Evolutionary conservation across 768 basidiomycete genomes (phyloP), one percentile per base, ranked within the genome.

Genomic region (Lentinula raphanica): DNA sequence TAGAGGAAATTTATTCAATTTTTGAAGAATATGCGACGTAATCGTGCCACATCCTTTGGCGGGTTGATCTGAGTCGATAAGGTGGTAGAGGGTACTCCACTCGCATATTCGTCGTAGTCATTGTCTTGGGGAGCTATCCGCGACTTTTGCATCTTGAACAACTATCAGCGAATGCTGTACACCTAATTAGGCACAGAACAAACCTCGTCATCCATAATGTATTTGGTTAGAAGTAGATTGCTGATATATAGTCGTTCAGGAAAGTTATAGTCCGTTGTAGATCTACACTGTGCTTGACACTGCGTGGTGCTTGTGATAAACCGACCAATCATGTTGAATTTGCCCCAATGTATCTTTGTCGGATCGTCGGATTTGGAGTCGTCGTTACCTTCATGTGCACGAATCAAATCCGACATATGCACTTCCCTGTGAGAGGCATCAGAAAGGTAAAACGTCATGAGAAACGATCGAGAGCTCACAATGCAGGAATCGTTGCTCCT

Each of bases 341-440:
- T 98, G 27, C 88, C 91, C 96, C 96, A 98, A 66, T 98, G 94
- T 55, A 98, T 90, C 67, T 85, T 85, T 39, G 69, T 75, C 3
- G 84, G 76, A 64, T 91, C 87, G 21, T 80, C 74, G 6, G 84
- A 74, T 61, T 83, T 82, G 61, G 83, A 79, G 64, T 95, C 91
- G 2, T 78, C 76, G 60, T 96, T 94, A 58, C 86, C 89, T 72
- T 92, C 91, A 62, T 97, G 87, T 7, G 93, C 83, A 60, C 86
- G 86, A 46, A 94, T 88, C 49, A 98, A 78, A 68, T 96, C 94
- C 39, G 92, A 89, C 65, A 94, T 84, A 60, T 94, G 92, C 9
- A 95, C 89, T 69, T 97, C 94, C 70, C 92, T 94, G 29, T 36
- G n/a, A n/a, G n/a, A n/a, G n/a, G n/a, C n/a, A n/a, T n/a, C n/a